These are phyloP conservation scores for Colletotrichum sp. DNA, from an alignment of 2,329 filamentous ascomycete genomes.

Conservation along the genomic window DNA sequence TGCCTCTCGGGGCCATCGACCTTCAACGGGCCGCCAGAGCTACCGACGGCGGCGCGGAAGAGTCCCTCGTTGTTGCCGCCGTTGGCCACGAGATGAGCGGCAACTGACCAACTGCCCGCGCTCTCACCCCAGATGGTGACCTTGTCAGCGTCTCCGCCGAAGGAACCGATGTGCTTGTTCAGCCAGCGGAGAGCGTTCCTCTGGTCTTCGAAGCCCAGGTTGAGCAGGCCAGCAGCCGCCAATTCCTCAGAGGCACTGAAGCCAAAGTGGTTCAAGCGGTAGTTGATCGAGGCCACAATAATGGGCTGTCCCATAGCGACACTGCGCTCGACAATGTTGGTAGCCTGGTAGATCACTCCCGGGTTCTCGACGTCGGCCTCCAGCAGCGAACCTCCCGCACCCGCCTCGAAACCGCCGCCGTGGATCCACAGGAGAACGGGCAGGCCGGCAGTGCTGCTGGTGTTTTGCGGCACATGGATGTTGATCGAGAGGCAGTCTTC, in stretches of 20 bases:
- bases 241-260: background rate
- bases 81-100: background rate
- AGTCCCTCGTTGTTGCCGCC: background rate
- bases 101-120: background rate
- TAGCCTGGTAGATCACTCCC: background rate
- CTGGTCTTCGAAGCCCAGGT: background rate
- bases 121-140: background rate
- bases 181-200: background rate
- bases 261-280: background rate
- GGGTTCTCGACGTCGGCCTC: background rate
- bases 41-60: background rate
- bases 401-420: constrained; percentile 18
- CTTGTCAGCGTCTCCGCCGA: background rate
- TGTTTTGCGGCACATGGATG: background rate
- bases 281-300: constrained; percentile 36
- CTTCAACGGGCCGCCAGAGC: background rate
- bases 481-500: background rate
- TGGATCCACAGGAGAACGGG: constrained; percentile 6
- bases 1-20: background rate
- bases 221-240: background rate
- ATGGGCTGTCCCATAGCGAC: constrained; percentile 1
- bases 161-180: background rate
- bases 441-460: background rate
- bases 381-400: background rate
- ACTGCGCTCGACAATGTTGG: background rate